phyloP scores from a whole-genome alignment of 2,329 filamentous ascomycete species.

The Sporothrix dimorphospora region DNA sequence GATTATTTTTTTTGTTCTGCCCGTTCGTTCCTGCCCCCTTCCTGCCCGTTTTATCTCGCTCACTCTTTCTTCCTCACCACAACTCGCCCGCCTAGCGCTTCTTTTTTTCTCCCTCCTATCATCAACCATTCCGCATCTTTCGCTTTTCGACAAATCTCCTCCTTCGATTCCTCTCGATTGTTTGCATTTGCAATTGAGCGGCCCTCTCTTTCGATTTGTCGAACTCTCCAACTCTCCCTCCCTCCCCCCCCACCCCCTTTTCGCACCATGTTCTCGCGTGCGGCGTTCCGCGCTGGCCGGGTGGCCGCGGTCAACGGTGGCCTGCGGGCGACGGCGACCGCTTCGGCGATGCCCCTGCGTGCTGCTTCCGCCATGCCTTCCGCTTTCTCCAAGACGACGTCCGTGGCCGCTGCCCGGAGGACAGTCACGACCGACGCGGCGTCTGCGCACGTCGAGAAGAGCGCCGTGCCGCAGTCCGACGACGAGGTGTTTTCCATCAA shows the following conservation, averaged over 20 bases:
- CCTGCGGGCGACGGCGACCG: conserved; percentile 24
- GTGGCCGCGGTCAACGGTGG: conserved; percentile 20
- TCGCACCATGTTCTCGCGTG: conserved; percentile 69
- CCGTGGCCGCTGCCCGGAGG: conserved; percentile 58
- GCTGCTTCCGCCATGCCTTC: conserved; percentile 22
- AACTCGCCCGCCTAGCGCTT: conserved; percentile 7
- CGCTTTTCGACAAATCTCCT: neutral
- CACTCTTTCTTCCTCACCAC: conserved; percentile 1
- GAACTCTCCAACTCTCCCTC: neutral
- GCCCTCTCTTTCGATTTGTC: neutral
- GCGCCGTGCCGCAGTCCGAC: conserved; percentile 75
- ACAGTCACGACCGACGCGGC: conserved; percentile 95
- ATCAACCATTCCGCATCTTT: neutral
- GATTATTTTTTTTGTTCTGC: conserved; percentile 17
- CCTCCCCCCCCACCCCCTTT: neutral
- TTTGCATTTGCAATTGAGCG: conserved; percentile 14
- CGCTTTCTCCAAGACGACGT: conserved; percentile 35
- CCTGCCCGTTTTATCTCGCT: conserved; percentile 21
- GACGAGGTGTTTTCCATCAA: conserved; percentile 90
- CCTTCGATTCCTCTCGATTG: conserved; percentile 14
- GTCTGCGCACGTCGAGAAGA: conserved; percentile 83
- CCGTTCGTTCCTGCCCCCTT: conserved; percentile 19
- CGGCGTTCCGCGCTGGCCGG: conserved; percentile 65
- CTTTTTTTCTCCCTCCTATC: conserved; percentile 19
- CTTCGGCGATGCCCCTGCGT: conserved; percentile 39